These are phyloP conservation scores for Cladosporium sp. DNA, from an alignment of 2,329 filamentous ascomycete genomes.

Conservation along the genomic window DNA sequence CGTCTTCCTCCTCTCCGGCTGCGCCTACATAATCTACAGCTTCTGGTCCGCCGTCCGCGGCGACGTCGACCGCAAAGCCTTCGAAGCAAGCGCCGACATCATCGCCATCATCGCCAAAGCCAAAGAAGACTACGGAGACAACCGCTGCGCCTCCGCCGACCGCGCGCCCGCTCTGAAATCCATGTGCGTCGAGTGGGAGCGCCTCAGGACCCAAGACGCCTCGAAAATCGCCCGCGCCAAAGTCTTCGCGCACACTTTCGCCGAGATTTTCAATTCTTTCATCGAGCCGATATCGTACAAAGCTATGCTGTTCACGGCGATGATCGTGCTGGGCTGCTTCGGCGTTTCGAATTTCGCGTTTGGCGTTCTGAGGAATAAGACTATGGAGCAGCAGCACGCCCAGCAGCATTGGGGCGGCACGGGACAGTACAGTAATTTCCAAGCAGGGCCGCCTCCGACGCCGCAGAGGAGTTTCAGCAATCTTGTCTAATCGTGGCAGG, in stretches of 20 bases:
- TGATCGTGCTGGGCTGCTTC: conserved; percentile 54
- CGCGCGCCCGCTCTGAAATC: conserved; percentile 71
- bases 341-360: conserved; percentile 62
- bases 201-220: conserved; percentile 84
- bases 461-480: conserved; percentile 37
- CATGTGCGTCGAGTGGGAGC: conserved; percentile 77
- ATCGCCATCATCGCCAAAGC: conserved; percentile 74
- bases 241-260: conserved; percentile 83
- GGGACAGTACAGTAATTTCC: conserved; percentile 5
- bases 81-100: conserved; percentile 64
- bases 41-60: conserved; percentile 69
- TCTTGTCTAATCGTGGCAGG: conserved; percentile 20
- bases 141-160: conserved; percentile 68
- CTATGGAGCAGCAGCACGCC: conserved; percentile 27
- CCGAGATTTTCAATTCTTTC: conserved; percentile 90
- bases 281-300: conserved; percentile 89
- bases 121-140: conserved; percentile 69
- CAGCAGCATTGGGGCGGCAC: conserved; percentile 21
- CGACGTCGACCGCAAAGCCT: conserved; percentile 72
- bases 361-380: conserved; percentile 52
- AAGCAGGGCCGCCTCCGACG: conserved; percentile 35
- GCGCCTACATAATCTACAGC: conserved; percentile 67
- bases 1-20: conserved; percentile 57
- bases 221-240: conserved; percentile 74
- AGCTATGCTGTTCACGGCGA: conserved; percentile 60